Evolutionary conservation across 768 basidiomycete species (phyloP).

Genomic region (Asterophora parasitica): DNA sequence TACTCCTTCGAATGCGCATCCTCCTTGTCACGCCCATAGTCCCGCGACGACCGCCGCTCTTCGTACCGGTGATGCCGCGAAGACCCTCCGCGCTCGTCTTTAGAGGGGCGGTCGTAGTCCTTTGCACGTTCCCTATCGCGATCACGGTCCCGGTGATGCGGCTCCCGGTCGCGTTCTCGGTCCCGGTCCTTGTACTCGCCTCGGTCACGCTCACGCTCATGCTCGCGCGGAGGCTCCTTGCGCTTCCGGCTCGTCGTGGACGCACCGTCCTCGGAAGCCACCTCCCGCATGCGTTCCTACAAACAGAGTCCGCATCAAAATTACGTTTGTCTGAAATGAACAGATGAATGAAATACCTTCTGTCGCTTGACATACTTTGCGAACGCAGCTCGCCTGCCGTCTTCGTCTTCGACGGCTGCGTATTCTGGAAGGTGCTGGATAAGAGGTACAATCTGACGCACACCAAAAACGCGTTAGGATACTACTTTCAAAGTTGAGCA

Average conservation of each 20-base stretch:
- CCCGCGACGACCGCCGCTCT: slow-evolving; percentile 41
- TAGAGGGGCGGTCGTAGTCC: slow-evolving; percentile 19
- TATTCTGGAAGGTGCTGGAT: slow-evolving; percentile 85
- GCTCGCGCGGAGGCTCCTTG: slow-evolving; percentile 64
- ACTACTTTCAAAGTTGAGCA: no score
- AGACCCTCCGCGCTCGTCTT: slow-evolving; percentile 33
- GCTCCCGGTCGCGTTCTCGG: slow-evolving; percentile 29
- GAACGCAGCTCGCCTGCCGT: slow-evolving; percentile 75
- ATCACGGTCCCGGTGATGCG: slow-evolving; percentile 24
- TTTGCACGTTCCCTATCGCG: slow-evolving; percentile 23
- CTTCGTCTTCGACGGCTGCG: slow-evolving; percentile 85
- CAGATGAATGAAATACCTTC: slow-evolving; percentile 50
- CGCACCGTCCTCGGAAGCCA: slow-evolving; percentile 78
- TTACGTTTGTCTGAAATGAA: neutral
- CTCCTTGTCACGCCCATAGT: slow-evolving; percentile 38
- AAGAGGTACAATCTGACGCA: slow-evolving; percentile 57
- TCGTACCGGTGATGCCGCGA: slow-evolving; percentile 48
- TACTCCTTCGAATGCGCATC: slow-evolving; percentile 38
- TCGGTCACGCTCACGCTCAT: slow-evolving; percentile 43
- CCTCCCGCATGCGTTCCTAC: slow-evolving; percentile 74
- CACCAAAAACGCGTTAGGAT: neutral
- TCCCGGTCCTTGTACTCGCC: slow-evolving; percentile 24
- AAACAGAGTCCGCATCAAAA: neutral
- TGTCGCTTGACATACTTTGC: slow-evolving; percentile 86
- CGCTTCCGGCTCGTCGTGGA: slow-evolving; percentile 77